Evolutionary conservation across 805 yeast species (phyloP), one percentile per base, ranked within the genome.

Genomic region (Middelhovenomyces tepae): DNA sequence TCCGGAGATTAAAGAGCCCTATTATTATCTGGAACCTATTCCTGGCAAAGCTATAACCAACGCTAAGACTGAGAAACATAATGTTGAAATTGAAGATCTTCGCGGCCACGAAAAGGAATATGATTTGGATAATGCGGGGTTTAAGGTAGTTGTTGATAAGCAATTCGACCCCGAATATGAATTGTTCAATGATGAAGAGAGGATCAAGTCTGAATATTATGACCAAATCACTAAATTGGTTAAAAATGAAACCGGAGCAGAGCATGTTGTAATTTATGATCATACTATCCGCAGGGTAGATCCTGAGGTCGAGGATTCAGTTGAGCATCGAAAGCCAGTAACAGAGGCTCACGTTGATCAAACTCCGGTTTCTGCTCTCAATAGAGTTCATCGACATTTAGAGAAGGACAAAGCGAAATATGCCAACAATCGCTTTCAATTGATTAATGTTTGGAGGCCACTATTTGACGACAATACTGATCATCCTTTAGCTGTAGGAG

Each of bases 391-490:
- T n/a, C 5, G 39, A 11, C 50, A 45, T 29, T 29, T 40, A 19
- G 45, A 43, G 10, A 47, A 45, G 5, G 39, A 34, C 4, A 44
- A 43, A 10, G 47, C 36, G 7, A 39, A 35, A 27, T 35, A 42
- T 8, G 37, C 45, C 11, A 34, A 28, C 17, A 26, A 36, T 9
- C 36, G 50, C n/a, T 38, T 42, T 26, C 50, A 44, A 32, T 37
- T 45, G n/a, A 35, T 45, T 21, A 45, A 45, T 31, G 47, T 45
- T 34, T 45, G 50, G 50, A 39, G 47, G 21, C 50, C 50, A 10
- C 16, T 45, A 6, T 27, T 32, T 16, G 39, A 39, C 11, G 32
- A 42, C 22, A 40, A 40, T 11, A 32, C 42, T 16, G 48, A 44
- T 18, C 32, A 22, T 13, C 50, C 50, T 11, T 38, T 45, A 10